These are phyloP conservation scores for Monosporascus sp. DNA, from an alignment of 2,329 filamentous ascomycete genomes.

Conservation along the genomic window DNA sequence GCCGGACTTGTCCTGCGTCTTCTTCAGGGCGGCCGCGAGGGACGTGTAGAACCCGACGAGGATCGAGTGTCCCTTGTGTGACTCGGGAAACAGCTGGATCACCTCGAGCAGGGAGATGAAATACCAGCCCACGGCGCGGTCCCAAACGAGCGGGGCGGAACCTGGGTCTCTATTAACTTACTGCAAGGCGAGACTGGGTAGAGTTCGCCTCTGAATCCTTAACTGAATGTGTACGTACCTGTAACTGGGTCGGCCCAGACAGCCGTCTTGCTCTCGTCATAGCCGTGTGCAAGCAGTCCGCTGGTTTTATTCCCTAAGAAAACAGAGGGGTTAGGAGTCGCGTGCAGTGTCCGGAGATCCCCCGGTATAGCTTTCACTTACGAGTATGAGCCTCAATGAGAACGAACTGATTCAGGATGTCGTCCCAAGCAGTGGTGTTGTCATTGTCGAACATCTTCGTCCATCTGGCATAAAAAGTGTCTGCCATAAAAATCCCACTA, in stretches of 20 bases:
- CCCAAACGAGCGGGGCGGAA: conserved; percentile 46
- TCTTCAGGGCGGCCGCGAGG: conserved; percentile 36
- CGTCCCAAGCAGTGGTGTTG: conserved; percentile 33
- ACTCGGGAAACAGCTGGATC: conserved; percentile 35
- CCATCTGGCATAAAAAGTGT: conserved; percentile 32
- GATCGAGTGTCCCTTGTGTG: conserved; percentile 30
- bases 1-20: conserved; percentile 37
- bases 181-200: background rate
- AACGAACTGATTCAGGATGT: conserved; percentile 33
- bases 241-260: conserved; percentile 42
- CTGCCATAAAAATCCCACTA: conserved; percentile 40
- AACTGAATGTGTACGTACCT: conserved; percentile 21
- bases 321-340: background rate
- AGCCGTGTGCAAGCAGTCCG: conserved; percentile 45
- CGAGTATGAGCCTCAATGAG: conserved; percentile 33
- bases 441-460: conserved; percentile 25
- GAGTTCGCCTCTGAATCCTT: background rate
- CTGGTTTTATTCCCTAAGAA: conserved; percentile 23
- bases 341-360: background rate
- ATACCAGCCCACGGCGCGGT: conserved; percentile 45
- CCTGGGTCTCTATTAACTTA: conserved; percentile 38
- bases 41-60: conserved; percentile 35
- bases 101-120: conserved; percentile 43
- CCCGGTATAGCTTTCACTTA: conserved; percentile 6
- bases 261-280: conserved; percentile 40